Evolutionary conservation across 257 asterid species (phyloP).

Genomic region (Nicotiana obtusifolia): DNA sequence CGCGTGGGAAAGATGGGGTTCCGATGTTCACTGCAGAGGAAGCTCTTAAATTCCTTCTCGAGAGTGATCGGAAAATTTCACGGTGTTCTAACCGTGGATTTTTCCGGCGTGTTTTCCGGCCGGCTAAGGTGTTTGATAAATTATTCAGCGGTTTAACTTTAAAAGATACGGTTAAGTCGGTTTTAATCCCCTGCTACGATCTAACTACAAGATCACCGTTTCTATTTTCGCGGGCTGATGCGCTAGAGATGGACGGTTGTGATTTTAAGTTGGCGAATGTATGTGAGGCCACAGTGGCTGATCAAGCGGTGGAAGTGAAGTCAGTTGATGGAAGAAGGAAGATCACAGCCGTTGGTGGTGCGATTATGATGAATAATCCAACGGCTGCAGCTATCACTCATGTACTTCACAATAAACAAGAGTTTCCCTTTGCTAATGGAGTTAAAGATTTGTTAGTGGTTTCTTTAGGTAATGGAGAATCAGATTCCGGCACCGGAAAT

Average conservation of each 20-base stretch:
- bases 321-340: constrained; percentile 58
- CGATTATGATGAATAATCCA: constrained; percentile 63
- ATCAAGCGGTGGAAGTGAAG: constrained; percentile 27
- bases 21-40: constrained; percentile 52
- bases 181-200: constrained; percentile 79
- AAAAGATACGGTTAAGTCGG: constrained; percentile 57
- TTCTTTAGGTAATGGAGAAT: constrained; percentile 58
- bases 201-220: constrained; percentile 63
- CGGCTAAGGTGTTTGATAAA: constrained; percentile 30
- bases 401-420: constrained; percentile 74
- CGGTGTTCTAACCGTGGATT: constrained; percentile 24
- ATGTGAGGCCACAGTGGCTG: constrained; percentile 51
- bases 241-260: constrained; percentile 69
- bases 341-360: constrained; percentile 62
- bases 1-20: constrained; percentile 39
- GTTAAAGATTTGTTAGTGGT: constrained; percentile 58
- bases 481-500: constrained; percentile 16
- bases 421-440: constrained; percentile 60
- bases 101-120: constrained; percentile 7
- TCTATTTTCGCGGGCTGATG: constrained; percentile 77
- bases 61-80: constrained; percentile 24
- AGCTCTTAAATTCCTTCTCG: constrained; percentile 37
- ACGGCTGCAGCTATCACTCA: constrained; percentile 85
- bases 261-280: constrained; percentile 55
- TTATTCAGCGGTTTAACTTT: constrained; percentile 28